Evolutionary conservation across 2,329 filamentous ascomycete species (phyloP).

Genomic region (Gaeumannomyces tritici): DNA sequence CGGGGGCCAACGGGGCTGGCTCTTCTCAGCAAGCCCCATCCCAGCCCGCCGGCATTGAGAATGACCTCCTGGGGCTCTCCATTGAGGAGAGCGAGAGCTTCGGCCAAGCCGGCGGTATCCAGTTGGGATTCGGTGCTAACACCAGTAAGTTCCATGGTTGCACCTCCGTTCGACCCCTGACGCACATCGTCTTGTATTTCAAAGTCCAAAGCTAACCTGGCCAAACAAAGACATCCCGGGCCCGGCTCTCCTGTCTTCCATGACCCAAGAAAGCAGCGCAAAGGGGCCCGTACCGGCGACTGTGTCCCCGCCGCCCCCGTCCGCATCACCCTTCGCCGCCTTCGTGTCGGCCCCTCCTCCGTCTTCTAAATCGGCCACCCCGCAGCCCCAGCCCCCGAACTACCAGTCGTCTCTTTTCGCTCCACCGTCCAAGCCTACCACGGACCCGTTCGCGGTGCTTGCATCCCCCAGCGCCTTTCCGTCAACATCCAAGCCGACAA

Average conservation of each 20-base stretch:
- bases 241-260: constrained; percentile 53
- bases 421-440: constrained; percentile 29
- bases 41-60: constrained; percentile 63
- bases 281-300: constrained; percentile 25
- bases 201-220: constrained; percentile 14
- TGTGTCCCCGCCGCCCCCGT: constrained; percentile 11
- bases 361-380: constrained; percentile 40
- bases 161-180: constrained; percentile 4
- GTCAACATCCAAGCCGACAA: constrained; percentile 21
- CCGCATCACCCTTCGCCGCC: constrained; percentile 45
- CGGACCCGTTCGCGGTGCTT: constrained; percentile 45
- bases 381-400: constrained; percentile 39
- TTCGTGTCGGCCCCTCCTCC: constrained; percentile 38
- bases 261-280: constrained; percentile 52
- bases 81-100: constrained; percentile 59
- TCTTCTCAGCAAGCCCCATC: constrained; percentile 26
- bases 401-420: constrained; percentile 37
- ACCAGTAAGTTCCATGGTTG: constrained; percentile 39
- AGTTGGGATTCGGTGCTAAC: constrained; percentile 67
- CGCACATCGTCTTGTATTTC: too few species aligned
- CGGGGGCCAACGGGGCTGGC: constrained; percentile 31
- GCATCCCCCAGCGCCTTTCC: constrained; percentile 24
- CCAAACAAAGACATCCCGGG: constrained; percentile 47
- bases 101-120: constrained; percentile 71
- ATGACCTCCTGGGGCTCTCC: constrained; percentile 83